Percentiles rank a stretch among this genome's conserved stretches.
phyloP scores from a whole-genome alignment of 192 early-diverging fungal genomes.

The Coemansia sp. region DNA sequence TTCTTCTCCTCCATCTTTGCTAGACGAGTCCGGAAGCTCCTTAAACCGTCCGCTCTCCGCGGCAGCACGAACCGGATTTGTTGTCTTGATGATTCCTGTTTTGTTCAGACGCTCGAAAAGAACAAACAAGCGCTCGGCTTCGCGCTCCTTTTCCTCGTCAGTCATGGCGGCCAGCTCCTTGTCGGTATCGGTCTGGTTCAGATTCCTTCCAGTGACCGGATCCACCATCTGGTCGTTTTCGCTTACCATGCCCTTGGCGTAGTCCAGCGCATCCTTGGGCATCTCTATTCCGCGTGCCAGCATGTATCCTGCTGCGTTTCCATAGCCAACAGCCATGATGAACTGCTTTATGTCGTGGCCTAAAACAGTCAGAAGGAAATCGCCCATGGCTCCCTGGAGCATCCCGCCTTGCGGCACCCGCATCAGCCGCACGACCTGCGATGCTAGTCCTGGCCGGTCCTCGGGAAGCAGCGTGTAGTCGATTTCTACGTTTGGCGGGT shows the following conservation, averaged over 20 bases:
- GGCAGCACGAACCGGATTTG: conserved; percentile 69
- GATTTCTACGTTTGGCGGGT: conserved; percentile 8
- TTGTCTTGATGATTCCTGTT: conserved; percentile 85
- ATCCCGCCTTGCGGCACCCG: conserved; percentile 35
- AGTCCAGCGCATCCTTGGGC: conserved; percentile 37
- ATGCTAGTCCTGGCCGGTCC: conserved; percentile 28
- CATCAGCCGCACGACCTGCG: conserved; percentile 41
- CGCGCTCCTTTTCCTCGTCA: conserved; percentile 94
- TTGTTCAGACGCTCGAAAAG: conserved; percentile 92
- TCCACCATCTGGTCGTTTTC: conserved; percentile 56
- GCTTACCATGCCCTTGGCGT: conserved; percentile 12
- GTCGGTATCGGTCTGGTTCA: conserved; percentile 43
- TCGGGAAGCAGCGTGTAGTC: conserved; percentile 41
- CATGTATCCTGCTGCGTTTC: conserved; percentile 91
- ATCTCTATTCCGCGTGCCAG: conserved; percentile 69
- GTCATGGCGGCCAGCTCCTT: conserved; percentile 81
- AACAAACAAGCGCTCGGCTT: conserved; percentile 90
- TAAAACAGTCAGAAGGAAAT: conserved; percentile 40
- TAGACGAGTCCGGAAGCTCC: conserved; percentile 17
- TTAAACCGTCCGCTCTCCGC: conserved; percentile 48
- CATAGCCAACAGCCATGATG: conserved; percentile 76
- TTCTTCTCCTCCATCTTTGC: background rate
- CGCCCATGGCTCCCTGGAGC: conserved; percentile 39
- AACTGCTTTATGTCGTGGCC: conserved; percentile 49
- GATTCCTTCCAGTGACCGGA: conserved; percentile 87